Conservation (phyloP, 352 stramenopile genomes). For the Pythium apleroticum region DNA sequence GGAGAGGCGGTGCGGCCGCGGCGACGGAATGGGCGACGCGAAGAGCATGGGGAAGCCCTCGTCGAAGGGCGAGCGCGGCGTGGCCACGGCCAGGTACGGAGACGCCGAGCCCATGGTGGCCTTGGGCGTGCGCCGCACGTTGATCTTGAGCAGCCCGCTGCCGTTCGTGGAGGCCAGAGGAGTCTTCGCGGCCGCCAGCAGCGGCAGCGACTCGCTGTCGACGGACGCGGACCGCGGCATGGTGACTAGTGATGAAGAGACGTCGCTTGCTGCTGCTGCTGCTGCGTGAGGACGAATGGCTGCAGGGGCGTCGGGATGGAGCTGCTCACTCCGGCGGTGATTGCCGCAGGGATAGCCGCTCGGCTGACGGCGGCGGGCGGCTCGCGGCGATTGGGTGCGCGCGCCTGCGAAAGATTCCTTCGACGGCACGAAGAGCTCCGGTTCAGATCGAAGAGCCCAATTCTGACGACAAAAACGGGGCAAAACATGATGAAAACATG, state of each 20-base stretch:
- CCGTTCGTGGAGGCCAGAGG: neutral
- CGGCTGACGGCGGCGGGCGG: neutral
- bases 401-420: neutral
- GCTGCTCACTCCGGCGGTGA: neutral
- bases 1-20: constrained; percentile 50
- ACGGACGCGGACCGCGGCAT: constrained; percentile 15
- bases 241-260: neutral
- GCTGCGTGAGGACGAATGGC: neutral
- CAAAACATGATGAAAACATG: neutral
- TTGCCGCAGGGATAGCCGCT: neutral
- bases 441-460: neutral
- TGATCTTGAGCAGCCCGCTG: constrained; percentile 22
- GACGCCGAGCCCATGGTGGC: constrained; percentile 2
- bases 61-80: constrained; percentile 64
- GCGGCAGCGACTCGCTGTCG: constrained; percentile 23
- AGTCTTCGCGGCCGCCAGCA: constrained; percentile 11
- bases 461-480: neutral
- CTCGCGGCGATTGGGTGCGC: neutral
- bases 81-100: neutral
- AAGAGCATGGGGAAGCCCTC: constrained; percentile 73
- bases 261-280: neutral
- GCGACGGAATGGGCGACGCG: constrained; percentile 50
- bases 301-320: neutral
- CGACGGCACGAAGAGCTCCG: neutral
- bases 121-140: constrained; percentile 14